These are phyloP conservation scores for Wickerhamomyces alni DNA, from an alignment of 805 yeast genomes.

Conservation along the genomic window DNA sequence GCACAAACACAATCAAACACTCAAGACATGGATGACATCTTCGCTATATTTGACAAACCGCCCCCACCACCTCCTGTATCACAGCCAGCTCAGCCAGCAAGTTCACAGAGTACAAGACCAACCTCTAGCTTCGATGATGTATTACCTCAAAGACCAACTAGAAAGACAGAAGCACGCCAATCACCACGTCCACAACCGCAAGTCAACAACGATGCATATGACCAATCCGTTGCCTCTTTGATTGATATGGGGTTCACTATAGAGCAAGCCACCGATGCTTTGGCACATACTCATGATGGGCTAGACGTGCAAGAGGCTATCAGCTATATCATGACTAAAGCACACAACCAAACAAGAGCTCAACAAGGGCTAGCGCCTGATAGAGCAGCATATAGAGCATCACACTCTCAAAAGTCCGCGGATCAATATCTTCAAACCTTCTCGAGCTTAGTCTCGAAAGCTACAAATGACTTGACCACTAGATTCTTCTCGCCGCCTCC, in stretches of 20 bases:
- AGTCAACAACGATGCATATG: slow-evolving; percentile 25
- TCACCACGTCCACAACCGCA: slow-evolving; percentile 3
- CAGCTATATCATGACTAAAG: slow-evolving; percentile 54
- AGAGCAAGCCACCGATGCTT: slow-evolving; percentile 54
- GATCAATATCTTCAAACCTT: slow-evolving; percentile 17
- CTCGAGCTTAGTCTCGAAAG: slow-evolving; percentile 16
- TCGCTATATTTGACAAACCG: slow-evolving; percentile 25
- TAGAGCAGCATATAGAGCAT: not conserved
- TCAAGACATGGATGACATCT: slow-evolving; percentile 25
- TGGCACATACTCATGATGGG: slow-evolving; percentile 45
- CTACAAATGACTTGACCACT: slow-evolving; percentile 26
- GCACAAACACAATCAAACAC: slow-evolving; percentile 3
- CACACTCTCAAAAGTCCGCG: not conserved
- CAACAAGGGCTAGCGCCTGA: slow-evolving; percentile 18
- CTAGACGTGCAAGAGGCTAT: slow-evolving; percentile 60
- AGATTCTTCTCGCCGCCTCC: slow-evolving; percentile 18
- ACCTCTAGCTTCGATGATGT: too few relatives aligned
- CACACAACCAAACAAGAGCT: slow-evolving; percentile 37
- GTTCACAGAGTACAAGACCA: too few relatives aligned
- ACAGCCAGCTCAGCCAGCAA: too few relatives aligned
- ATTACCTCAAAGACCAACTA: not conserved
- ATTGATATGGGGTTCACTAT: slow-evolving; percentile 76
- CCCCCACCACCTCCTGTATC: too few relatives aligned
- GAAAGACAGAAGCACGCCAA: slow-evolving; percentile 2
- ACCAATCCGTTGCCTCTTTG: slow-evolving; percentile 56